phyloP scores from a whole-genome alignment of 306 rosid genomes.

The Vicia faba region DNA sequence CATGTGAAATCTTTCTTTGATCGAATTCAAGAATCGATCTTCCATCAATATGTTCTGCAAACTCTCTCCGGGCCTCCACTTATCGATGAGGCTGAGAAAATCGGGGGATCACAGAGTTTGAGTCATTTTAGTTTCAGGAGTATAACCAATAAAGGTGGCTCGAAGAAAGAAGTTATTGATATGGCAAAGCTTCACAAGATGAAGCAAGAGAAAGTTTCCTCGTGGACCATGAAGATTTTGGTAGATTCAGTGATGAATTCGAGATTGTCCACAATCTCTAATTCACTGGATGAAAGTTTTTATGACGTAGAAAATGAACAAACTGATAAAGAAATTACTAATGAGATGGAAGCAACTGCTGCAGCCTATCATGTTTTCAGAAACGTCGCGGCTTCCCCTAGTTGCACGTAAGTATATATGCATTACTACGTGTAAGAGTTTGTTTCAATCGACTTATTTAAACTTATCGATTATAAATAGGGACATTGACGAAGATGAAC shows the following conservation, averaged over 20 bases:
- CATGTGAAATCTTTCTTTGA: constrained; percentile 86
- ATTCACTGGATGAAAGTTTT: constrained; percentile 60
- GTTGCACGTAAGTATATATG: constrained; percentile 61
- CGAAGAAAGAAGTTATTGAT: constrained; percentile 63
- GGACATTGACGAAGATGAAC: constrained; percentile 75
- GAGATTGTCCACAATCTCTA: constrained; percentile 76
- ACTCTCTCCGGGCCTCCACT: constrained; percentile 76
- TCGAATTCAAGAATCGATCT: constrained; percentile 85
- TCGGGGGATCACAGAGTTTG: constrained; percentile 48
- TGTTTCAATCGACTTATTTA: not conserved
- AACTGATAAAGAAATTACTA: constrained; percentile 74
- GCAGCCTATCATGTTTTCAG: constrained; percentile 75
- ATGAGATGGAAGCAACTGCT: constrained; percentile 89
- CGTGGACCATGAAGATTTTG: constrained; percentile 95
- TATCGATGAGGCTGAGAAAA: constrained; percentile 64
- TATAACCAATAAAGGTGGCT: constrained; percentile 44
- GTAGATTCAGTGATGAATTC: constrained; percentile 79
- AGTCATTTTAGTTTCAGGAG: constrained; percentile 73
- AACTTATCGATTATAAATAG: constrained; percentile 39
- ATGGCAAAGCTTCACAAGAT: constrained; percentile 72
- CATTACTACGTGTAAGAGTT: not conserved
- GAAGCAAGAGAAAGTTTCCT: constrained; percentile 87
- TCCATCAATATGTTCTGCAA: constrained; percentile 80
- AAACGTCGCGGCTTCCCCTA: constrained; percentile 60
- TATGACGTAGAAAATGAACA: constrained; percentile 50